Evolutionary conservation across 2,329 filamentous ascomycete species (phyloP).

Genomic region (Alternaria incomplexa): DNA sequence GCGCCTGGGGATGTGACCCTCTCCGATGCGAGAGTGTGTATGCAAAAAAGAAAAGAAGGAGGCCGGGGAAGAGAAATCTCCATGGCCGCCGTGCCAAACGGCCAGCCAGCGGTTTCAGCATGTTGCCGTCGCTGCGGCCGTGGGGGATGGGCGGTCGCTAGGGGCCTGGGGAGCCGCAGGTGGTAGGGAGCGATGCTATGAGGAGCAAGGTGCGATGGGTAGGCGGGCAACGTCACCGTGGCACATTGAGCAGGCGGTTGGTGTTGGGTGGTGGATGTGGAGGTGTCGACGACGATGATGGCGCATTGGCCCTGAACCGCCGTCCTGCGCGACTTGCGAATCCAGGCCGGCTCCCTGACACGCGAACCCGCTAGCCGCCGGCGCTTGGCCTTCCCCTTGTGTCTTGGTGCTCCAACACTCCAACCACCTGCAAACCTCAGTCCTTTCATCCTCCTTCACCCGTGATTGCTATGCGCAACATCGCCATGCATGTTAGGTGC

Average conservation of each 20-base stretch:
- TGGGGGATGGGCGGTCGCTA: slow-evolving; percentile 3
- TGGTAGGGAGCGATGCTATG: neutral
- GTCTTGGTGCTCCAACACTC: neutral
- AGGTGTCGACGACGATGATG: slow-evolving; percentile 6
- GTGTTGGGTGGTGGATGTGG: slow-evolving; percentile 6
- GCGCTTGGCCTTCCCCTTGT: neutral
- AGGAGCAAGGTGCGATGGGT: neutral
- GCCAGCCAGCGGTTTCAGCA: slow-evolving; percentile 35
- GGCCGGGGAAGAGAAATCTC: slow-evolving; percentile 39
- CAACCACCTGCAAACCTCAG: neutral
- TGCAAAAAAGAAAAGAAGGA: slow-evolving; percentile 42
- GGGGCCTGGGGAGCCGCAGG: neutral
- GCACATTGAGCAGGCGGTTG: slow-evolving; percentile 17
- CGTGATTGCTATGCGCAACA: neutral
- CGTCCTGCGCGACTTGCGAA: slow-evolving; percentile 14
- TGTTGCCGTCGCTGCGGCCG: slow-evolving; percentile 15
- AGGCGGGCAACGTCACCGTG: slow-evolving; percentile 15
- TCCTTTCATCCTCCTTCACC: neutral
- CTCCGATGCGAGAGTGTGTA: slow-evolving; percentile 37
- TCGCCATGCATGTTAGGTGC: neutral
- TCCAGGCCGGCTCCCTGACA: slow-evolving; percentile 16
- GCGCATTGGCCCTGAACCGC: slow-evolving; percentile 10
- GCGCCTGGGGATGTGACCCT: slow-evolving; percentile 14
- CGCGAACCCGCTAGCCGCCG: slow-evolving; percentile 12
- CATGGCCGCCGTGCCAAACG: slow-evolving; percentile 39